These are phyloP conservation scores for Grammothele lineata DNA, from an alignment of 768 basidiomycete species.

Conservation along the genomic window DNA sequence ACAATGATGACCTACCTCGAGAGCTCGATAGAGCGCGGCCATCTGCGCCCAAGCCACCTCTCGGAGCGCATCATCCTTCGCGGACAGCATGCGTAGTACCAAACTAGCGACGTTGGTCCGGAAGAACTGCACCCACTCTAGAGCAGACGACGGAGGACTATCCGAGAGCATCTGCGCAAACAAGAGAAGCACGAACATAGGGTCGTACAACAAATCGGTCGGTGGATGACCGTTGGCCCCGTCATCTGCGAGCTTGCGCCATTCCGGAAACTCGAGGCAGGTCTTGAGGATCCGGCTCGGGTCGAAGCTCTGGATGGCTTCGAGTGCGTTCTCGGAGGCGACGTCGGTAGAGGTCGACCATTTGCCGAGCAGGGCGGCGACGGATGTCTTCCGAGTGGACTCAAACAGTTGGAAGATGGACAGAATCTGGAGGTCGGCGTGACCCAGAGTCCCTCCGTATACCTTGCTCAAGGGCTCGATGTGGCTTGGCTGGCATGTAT, in stretches of 20 bases:
- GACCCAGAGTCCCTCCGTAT: slow-evolving; percentile 71
- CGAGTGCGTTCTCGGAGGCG: slow-evolving; percentile 46
- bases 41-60: slow-evolving; percentile 59
- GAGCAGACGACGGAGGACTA: slow-evolving; percentile 48
- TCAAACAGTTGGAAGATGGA: slow-evolving; percentile 81
- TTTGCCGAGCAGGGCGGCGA: slow-evolving; percentile 53
- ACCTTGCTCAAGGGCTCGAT: slow-evolving; percentile 70
- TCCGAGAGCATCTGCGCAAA: slow-evolving; percentile 62
- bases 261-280: slow-evolving; percentile 64
- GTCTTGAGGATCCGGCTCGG: slow-evolving; percentile 64
- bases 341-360: slow-evolving; percentile 57
- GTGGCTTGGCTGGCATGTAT: slow-evolving; percentile 83
- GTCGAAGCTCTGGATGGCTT: slow-evolving; percentile 70
- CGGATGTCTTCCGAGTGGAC: slow-evolving; percentile 57
- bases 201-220: slow-evolving; percentile 64
- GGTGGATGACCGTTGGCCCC: slow-evolving; percentile 16
- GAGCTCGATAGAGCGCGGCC: slow-evolving; percentile 49
- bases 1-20: slow-evolving; percentile 65
- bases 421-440: slow-evolving; percentile 62
- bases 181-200: slow-evolving; percentile 68
- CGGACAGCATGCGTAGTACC: slow-evolving; percentile 67
- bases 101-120: slow-evolving; percentile 75
- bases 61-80: slow-evolving; percentile 57
- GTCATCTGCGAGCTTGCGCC: slow-evolving; percentile 48
- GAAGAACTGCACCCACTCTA: slow-evolving; percentile 86